Base-by-base conservation (phyloP, 805 yeast species). In the Teunomyces kruisii region DNA sequence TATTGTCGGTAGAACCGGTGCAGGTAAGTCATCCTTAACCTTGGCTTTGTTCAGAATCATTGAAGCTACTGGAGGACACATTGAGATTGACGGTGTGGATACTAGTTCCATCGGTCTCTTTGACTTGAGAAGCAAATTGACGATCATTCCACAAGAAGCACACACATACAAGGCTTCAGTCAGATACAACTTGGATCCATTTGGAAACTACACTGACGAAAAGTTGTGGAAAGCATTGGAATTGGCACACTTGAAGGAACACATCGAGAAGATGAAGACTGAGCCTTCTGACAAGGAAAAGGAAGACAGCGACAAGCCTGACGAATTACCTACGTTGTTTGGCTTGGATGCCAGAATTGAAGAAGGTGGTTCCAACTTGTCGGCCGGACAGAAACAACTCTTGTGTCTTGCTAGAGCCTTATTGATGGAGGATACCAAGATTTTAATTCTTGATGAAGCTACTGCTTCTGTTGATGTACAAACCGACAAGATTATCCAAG, bases 401-500 rank as follows among this genome's bases (percentile, higher is more conserved):
- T 77, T 87, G 83, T 87, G 95, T 69, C 73, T 87, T 41, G 90
- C 92, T 0, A 73, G 96, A 59, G 94, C 91, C 1, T 68, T 87
- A 48, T 72, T 85, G 51, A 82, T 81, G 48, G 71, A 81, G 7
- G 79, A 81, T 48, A 67, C 74, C 6, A 66, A 68, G 39, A 77
- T 87, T 35, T 71, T 87, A 51, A 81, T 87, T 7, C 67, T 87
- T 56, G 96, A 87, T 64, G 96, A 87, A 65, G 95, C 95, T 9
- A 87, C 96, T 2, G 94, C 96, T 3, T 89, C 92, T 6, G 94
- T 87, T 41, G 96, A 87, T 65, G 91, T 86, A 30, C 88, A 86
- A 58, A 87, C 96, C 2, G 96, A 87, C 64, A 70, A 80, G 49
- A 77, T 86, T 45, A 75, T 87, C 43, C 95, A 87, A 68, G 80